Evolutionary conservation across 495 filamentous ascomycete species (phyloP), one percentile per base, ranked within the genome.

Genomic region (Clohesyomyces aquaticus): DNA sequence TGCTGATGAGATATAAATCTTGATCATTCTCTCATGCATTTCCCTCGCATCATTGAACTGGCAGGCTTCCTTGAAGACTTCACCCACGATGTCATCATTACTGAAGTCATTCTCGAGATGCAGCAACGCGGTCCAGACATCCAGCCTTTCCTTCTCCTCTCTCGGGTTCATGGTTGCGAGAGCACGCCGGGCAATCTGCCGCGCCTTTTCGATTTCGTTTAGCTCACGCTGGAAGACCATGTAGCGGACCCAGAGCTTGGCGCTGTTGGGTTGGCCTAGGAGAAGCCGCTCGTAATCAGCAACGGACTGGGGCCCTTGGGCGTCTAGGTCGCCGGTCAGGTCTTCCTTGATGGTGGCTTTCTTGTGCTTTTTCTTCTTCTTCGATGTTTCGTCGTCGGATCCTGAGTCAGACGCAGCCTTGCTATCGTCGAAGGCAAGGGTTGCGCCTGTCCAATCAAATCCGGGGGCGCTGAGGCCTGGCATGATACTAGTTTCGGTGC

Each of bases 221-320:
- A 96, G 80, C 73, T 96, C 88, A 71, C 97, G 85, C 76, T 98
- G 91, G 80, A 96, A 96, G 21, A 93, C 92, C 88, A 98, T 96
- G 77, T 97, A 98, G 64, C 88, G 82, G 52, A 96, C 88, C 94
- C 94, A 98, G 23, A 98, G 80, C 47, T 87, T 77, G 0, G 94
- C 95, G 8, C 88, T 90, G 72, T 98, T 89, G 1, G 94, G 91
- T 71, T 96, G 89, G 56, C 91, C 91, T 35, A 98, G 85, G 42
- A 98, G 83, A 51, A 96, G 86, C 54, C 94, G 89, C 78, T 98
- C 94, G 74, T 89, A 98, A 73, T 98, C 94, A 54, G 87, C 87
- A 18, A 88, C 83, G 1, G 90, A 91, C 74, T 94, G 92, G 1
- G 95, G 94, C n/a, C 93, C 95, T 63, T 93, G 83, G 45, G 85